Evolutionary conservation across 371 early-diverging fungal species (phyloP), one percentile per base, ranked within the genome.

Genomic region (Chytridiales sp.): DNA sequence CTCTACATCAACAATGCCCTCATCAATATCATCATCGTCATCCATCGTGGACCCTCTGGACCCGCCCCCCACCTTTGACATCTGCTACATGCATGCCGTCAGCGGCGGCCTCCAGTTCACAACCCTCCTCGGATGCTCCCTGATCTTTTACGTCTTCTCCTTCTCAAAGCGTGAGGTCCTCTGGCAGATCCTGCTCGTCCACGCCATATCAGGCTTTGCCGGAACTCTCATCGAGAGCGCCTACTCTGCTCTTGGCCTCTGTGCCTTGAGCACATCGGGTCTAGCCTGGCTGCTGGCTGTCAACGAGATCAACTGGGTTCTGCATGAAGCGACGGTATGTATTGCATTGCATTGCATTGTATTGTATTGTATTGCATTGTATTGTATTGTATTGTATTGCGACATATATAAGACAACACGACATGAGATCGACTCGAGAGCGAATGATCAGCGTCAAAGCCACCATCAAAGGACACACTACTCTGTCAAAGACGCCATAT

Each of bases 301-400:
- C 36, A 51, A 51, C 22, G 52, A 51, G 36, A 4, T 51, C 38
- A 35, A 35, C 31, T 51, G 52, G 52, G 38, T 51, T 22, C 21
- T 22, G 4, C 52, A 51, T 22, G 52, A 51, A 22, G 32, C 52
- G 19, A 51, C 52, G 19, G n/a, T n/a, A n/a, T n/a, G n/a, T n/a
- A n/a, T n/a, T n/a, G n/a, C n/a, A n/a, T n/a, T n/a, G n/a, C n/a
- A n/a, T n/a, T n/a, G n/a, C n/a, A n/a, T n/a, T n/a, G n/a, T n/a
- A n/a, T n/a, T n/a, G n/a, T n/a, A n/a, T n/a, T n/a, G n/a, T n/a
- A n/a, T n/a, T n/a, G n/a, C n/a, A n/a, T n/a, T n/a, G n/a, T n/a
- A n/a, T n/a, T n/a, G n/a, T n/a, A n/a, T n/a, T n/a, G n/a, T n/a
- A n/a, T n/a, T n/a, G n/a, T n/a, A n/a, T n/a, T n/a, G n/a, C n/a